Conservation (phyloP, 495 filamentous ascomycete species). For the Lasiosphaeria miniovina region DNA sequence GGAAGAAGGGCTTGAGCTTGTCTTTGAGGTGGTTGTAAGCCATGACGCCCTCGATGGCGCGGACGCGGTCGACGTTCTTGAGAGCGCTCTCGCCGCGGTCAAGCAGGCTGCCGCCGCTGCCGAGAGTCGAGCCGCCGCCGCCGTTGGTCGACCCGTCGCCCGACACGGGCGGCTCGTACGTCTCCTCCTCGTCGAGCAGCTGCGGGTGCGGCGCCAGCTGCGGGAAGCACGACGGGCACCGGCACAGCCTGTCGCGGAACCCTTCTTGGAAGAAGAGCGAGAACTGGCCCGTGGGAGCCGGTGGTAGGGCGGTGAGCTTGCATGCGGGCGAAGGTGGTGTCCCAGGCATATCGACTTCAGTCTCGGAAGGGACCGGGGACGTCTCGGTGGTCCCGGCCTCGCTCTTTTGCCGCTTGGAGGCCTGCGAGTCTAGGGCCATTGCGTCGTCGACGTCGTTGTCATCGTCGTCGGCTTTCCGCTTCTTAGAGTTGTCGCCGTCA, state of each 20-base stretch:
- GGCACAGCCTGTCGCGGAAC: constrained; percentile 77
- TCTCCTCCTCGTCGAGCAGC: constrained; percentile 89
- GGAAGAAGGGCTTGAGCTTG: constrained; percentile 85
- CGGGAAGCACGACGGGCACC: constrained; percentile 74
- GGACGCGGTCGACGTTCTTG: constrained; percentile 83
- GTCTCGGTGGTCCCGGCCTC: constrained; percentile 18
- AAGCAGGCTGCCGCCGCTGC: constrained; percentile 69
- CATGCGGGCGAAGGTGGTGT: constrained; percentile 19
- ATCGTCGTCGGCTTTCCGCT: constrained; percentile 72
- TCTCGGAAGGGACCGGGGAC: background rate
- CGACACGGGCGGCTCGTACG: constrained; percentile 85
- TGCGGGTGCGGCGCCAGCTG: constrained; percentile 65
- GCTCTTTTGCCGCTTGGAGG: constrained; percentile 61
- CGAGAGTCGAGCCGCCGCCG: constrained; percentile 43
- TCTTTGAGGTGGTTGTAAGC: constrained; percentile 94
- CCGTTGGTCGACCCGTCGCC: constrained; percentile 39
- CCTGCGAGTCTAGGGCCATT: constrained; percentile 33
- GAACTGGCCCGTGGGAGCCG: constrained; percentile 53
- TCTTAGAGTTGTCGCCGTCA: constrained; percentile 46
- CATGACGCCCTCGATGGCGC: constrained; percentile 95
- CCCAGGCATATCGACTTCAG: background rate
- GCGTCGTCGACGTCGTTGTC: constrained; percentile 51
- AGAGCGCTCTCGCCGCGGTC: constrained; percentile 89
- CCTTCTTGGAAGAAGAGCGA: constrained; percentile 74
- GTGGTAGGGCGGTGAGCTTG: constrained; percentile 50